Evolutionary conservation across 352 stramenopile genomes (phyloP).

Genomic region (Blastocystis sp.): DNA sequence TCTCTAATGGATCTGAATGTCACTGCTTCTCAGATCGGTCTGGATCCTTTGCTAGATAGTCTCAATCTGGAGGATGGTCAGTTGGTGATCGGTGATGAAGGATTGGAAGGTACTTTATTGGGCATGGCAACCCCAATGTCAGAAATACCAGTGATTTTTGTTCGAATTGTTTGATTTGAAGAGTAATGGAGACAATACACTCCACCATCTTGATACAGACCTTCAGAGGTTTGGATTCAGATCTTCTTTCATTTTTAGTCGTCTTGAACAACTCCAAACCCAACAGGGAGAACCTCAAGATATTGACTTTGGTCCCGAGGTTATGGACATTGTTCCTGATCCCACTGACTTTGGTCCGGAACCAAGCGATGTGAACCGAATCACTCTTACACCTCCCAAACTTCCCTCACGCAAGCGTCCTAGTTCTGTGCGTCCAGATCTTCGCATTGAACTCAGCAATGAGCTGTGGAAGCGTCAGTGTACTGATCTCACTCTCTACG

Average conservation of each 20-base stretch:
- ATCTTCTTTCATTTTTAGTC: neutral
- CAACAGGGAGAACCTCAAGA: neutral
- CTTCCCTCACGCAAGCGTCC: neutral
- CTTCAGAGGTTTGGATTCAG: neutral
- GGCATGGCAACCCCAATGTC: slow-evolving; percentile 51
- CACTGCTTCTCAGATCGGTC: slow-evolving; percentile 30
- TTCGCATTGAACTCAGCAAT: slow-evolving; percentile 9
- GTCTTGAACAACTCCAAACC: neutral
- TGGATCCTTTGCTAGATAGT: slow-evolving; percentile 29
- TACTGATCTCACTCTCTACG: neutral
- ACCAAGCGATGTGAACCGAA: neutral
- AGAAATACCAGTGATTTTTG: slow-evolving; percentile 14
- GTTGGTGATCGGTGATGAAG: neutral
- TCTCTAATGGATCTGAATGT: slow-evolving; percentile 21
- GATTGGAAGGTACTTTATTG: slow-evolving; percentile 5
- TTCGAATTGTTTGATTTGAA: neutral
- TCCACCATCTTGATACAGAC: neutral
- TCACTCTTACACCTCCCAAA: slow-evolving; percentile 35
- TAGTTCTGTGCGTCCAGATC: neutral
- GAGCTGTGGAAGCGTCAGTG: neutral
- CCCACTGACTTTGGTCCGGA: neutral
- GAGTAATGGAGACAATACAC: neutral
- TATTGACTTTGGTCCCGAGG: slow-evolving; percentile 11
- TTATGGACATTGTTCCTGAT: neutral
- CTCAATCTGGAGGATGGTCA: slow-evolving; percentile 27